A percentile compares a stretch with the other conserved stretches of the same genome.
phyloP scores from a whole-genome alignment of 371 early-diverging fungal genomes.

The Apophysomyces elegans region DNA sequence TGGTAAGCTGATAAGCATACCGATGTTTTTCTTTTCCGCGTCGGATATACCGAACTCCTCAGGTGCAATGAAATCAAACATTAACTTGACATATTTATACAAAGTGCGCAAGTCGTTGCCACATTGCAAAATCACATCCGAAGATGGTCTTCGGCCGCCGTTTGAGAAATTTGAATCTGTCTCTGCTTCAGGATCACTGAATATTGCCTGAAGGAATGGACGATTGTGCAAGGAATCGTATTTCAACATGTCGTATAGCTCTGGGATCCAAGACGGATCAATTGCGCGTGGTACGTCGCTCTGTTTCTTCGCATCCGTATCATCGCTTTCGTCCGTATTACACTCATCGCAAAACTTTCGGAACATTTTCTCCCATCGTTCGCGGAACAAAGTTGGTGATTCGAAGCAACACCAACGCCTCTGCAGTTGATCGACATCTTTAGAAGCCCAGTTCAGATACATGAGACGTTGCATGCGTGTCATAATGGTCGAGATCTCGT shows the following conservation, averaged over 20 bases:
- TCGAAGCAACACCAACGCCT: slow-evolving; percentile 84
- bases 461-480: slow-evolving; percentile 71
- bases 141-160: slow-evolving; percentile 5
- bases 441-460: slow-evolving; percentile 73
- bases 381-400: slow-evolving; percentile 75
- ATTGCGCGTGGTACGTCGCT: slow-evolving; percentile 16
- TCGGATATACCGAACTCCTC: slow-evolving; percentile 90
- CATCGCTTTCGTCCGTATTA: slow-evolving; percentile 41
- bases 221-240: slow-evolving; percentile 96
- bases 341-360: slow-evolving; percentile 82
- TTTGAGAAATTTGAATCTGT: slow-evolving; percentile 16
- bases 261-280: slow-evolving; percentile 89
- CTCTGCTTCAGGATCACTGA: slow-evolving; percentile 43
- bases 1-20: slow-evolving; percentile 77
- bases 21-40: slow-evolving; percentile 87
- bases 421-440: slow-evolving; percentile 65
- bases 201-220: slow-evolving; percentile 76
- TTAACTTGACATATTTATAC: slow-evolving; percentile 79
- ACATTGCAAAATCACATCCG: slow-evolving; percentile 12
- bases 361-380: slow-evolving; percentile 97
- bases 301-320: slow-evolving; percentile 31
- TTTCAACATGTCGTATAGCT: slow-evolving; percentile 94
- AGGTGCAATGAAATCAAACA: slow-evolving; percentile 94
- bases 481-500: slow-evolving; percentile 74
- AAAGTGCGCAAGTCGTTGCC: slow-evolving; percentile 60